Base-by-base conservation (phyloP, 441 rosid genomes). In the Gossypium lobatum region DNA sequence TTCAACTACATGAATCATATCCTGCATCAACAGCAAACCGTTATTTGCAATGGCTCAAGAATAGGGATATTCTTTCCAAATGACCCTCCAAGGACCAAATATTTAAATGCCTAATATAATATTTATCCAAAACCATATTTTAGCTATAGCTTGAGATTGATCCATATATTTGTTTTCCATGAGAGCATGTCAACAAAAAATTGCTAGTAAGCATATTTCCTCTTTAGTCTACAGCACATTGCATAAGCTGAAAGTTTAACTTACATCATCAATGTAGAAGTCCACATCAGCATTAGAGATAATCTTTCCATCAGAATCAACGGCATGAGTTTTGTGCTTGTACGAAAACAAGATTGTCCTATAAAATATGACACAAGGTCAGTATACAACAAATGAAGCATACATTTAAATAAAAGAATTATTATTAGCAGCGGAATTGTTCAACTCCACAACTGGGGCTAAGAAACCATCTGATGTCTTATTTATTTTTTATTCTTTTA, bases 281-380 rank as follows among this genome's bases (percentile, higher is more conserved):
- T 95, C 92, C 60, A 95, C 81, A 83, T 95, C 98, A 60, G 98
- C 97, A 73, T 95, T 92, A 60, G 97, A 89, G 79, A 79, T 83
- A 64, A 95, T 82, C 81, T 81, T 91, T 76, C 97, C 90, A 63
- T 88, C 89, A 28, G 88, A 79, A 80, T 90, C 93, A 82, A 91
- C 88, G 39, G 97, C 86, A 79, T 92, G 97, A 17, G 94, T 95
- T 86, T 95, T 95, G 90, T 95, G 98, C 88, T 95, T 92, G 88
- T 86, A 92, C 53, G 96, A 85, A 82, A 91, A 63, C 86, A 92
- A 79, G 77, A 95, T 89, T 11, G 91, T 92, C 89, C 98, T 95
- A 85, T 52, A 73, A 60, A 42, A 55, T 2, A 59, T 23, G 57
- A 70, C 8, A 16, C 18, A 69, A 48, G 39, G 28, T 81, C 46